phyloP scores from a whole-genome alignment of 148 eudicot genomes.

The Camellia granthamiana region DNA sequence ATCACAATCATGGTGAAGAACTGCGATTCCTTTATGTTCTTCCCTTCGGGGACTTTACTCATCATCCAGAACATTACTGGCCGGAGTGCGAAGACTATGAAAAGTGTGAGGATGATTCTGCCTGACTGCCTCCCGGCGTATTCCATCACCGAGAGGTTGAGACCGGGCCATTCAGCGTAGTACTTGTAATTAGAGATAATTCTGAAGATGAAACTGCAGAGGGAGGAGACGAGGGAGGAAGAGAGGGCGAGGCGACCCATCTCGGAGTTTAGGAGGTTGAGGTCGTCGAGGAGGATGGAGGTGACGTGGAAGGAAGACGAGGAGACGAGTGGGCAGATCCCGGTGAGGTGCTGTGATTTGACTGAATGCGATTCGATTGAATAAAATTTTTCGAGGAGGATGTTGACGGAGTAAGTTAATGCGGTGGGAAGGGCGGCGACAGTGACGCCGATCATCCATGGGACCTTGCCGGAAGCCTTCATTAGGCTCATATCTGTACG shows the following conservation, averaged over 20 bases:
- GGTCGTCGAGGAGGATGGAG: conserved; percentile 13
- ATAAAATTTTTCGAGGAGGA: background rate
- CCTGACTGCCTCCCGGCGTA: too few species aligned
- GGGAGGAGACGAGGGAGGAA: background rate
- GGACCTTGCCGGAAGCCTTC: conserved; percentile 8
- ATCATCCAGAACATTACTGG: background rate
- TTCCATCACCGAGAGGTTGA: too few species aligned
- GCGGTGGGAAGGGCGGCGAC: background rate
- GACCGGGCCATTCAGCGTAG: background rate
- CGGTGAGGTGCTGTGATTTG: too few species aligned
- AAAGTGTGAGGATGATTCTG: background rate
- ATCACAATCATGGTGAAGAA: background rate
- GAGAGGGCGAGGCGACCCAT: conserved; percentile 16
- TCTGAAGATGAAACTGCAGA: background rate
- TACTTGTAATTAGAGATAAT: background rate
- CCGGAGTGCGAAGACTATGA: background rate
- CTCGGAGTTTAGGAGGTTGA: conserved; percentile 15
- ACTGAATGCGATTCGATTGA: too few species aligned
- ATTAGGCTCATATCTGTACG: background rate
- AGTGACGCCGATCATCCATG: conserved; percentile 1
- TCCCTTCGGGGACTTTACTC: conserved; percentile 12
- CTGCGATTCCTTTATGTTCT: background rate
- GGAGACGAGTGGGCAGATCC: background rate
- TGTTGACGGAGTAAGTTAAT: background rate
- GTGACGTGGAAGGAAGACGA: conserved; percentile 12